Conservation (phyloP, 164 flowering plant species). For the Kalanchoe fedtschenkoi region DNA sequence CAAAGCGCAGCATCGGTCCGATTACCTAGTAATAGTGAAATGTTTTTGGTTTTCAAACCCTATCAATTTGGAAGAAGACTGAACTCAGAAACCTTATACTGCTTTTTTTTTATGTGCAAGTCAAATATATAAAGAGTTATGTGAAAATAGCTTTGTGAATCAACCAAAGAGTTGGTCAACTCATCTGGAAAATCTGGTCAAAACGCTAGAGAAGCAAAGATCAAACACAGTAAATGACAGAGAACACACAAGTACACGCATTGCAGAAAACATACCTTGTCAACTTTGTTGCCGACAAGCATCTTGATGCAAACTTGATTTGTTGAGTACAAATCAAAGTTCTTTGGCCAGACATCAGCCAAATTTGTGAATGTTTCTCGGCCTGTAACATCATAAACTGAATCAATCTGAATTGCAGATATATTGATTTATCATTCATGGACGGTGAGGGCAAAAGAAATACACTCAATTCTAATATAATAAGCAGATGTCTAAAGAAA, state of each 20-base stretch:
- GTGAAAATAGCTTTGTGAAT: too few relatives aligned
- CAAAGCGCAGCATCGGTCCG: too few relatives aligned
- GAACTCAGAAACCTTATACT: too few relatives aligned
- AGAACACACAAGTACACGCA: neutral
- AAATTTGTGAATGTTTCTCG: constrained; percentile 76
- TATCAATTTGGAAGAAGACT: too few relatives aligned
- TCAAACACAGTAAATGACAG: neutral
- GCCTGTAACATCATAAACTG: constrained; percentile 79
- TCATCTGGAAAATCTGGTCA: neutral
- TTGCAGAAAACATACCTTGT: constrained; percentile 37
- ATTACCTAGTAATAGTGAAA: too few relatives aligned
- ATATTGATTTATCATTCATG: neutral
- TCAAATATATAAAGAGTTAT: too few relatives aligned
- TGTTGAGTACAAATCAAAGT: constrained; percentile 68
- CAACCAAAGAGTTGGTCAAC: neutral
- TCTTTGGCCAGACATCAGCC: constrained; percentile 70
- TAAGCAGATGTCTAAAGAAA: too few relatives aligned
- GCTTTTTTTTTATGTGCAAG: too few relatives aligned
- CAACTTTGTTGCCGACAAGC: constrained; percentile 87
- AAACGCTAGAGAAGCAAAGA: neutral
- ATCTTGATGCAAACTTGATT: constrained; percentile 85
- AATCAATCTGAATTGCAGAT: constrained; percentile 2
- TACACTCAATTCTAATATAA: neutral
- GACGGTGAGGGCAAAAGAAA: neutral
- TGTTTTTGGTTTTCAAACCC: too few relatives aligned